Conservation (phyloP, 345 rosid species). For the Populus alba region DNA sequence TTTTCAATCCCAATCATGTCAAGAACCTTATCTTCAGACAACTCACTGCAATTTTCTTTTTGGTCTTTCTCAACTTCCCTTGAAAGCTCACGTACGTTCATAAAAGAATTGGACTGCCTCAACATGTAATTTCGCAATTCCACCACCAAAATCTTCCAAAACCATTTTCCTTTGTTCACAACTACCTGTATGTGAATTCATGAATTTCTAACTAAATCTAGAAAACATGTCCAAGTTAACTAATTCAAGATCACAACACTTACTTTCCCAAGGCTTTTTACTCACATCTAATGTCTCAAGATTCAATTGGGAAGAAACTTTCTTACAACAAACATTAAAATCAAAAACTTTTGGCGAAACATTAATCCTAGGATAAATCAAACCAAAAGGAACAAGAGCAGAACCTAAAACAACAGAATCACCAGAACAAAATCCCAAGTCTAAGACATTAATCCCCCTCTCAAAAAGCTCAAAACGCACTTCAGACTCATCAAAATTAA, state of each 20-base stretch:
- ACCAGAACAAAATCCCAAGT: constrained; percentile 85
- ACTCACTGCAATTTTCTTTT: constrained; percentile 37
- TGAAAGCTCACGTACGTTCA: constrained; percentile 37
- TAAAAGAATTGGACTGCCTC: constrained; percentile 47
- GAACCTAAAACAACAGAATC: constrained; percentile 64
- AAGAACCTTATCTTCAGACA: constrained; percentile 59
- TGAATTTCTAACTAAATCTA: constrained; percentile 18
- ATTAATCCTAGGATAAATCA: too few relatives aligned
- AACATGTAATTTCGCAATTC: constrained; percentile 39
- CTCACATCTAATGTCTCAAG: constrained; percentile 49
- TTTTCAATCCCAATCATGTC: constrained; percentile 50
- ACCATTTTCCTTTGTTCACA: constrained; percentile 20
- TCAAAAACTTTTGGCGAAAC: too few relatives aligned
- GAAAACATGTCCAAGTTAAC: constrained; percentile 25
- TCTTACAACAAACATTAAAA: too few relatives aligned
- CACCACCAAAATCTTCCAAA: constrained; percentile 36
- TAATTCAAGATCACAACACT: constrained; percentile 20
- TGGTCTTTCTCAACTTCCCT: constrained; percentile 28
- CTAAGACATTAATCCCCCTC: constrained; percentile 55
- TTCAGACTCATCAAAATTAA: constrained; percentile 17
- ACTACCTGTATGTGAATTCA: constrained; percentile 12
- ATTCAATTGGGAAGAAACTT: too few relatives aligned
- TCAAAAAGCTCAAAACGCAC: constrained; percentile 38
- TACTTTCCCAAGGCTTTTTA: constrained; percentile 76
- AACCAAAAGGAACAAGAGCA: constrained; percentile 64